Evolutionary conservation across 768 basidiomycete species (phyloP).

Genomic region (Pleurotus sapidus): DNA sequence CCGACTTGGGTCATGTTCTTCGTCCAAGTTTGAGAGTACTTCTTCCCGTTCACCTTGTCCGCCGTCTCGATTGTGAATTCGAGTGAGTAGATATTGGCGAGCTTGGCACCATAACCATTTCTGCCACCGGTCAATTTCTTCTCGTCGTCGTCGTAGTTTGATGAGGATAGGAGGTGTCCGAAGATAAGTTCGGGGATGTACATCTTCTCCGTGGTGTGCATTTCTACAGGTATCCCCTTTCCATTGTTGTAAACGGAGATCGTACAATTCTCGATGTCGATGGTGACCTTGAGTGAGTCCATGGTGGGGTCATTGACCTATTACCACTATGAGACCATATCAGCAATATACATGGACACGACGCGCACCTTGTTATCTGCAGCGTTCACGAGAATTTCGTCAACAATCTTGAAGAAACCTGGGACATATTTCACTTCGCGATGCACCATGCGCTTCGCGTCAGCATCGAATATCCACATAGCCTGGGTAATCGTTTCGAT

Average conservation of each 20-base stretch:
- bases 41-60: constrained; percentile 79
- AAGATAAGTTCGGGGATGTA: constrained; percentile 98
- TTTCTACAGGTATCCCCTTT: constrained; percentile 93
- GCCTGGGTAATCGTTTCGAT: constrained; percentile 82
- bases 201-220: constrained; percentile 88
- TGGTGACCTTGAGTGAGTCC: constrained; percentile 87
- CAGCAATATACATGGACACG: not conserved
- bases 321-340: too few species aligned
- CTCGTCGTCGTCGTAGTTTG: constrained; percentile 98
- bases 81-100: constrained; percentile 96
- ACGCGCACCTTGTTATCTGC: constrained; percentile 92
- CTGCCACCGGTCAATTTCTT: constrained; percentile 98
- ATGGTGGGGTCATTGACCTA: constrained; percentile 91
- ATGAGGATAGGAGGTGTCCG: constrained; percentile 89
- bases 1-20: constrained; percentile 91
- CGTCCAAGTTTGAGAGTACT: constrained; percentile 94
- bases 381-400: constrained; percentile 98
- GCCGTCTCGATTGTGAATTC: constrained; percentile 97
- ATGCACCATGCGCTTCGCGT: constrained; percentile 78
- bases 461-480: constrained; percentile 94
- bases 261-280: constrained; percentile 77
- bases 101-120: constrained; percentile 97
- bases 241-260: constrained; percentile 98
- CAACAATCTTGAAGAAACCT: constrained; percentile 98
- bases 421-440: constrained; percentile 90